phyloP scores from a whole-genome alignment of 176 grass and related monocot species.

The Musa beccarii region DNA sequence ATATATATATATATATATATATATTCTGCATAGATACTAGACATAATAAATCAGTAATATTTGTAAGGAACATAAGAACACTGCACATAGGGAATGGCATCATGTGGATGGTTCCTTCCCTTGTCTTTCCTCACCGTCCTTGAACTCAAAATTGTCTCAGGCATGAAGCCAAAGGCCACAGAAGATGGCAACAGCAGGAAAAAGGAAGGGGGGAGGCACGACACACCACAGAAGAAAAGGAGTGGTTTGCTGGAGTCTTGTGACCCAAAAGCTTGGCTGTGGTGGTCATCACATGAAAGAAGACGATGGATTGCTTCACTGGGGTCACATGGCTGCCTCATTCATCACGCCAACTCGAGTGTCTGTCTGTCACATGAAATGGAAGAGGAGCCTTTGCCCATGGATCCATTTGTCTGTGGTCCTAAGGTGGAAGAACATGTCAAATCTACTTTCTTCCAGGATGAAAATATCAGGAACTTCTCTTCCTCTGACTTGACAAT shows the following conservation, averaged over 20 bases:
- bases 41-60: not conserved
- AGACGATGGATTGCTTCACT: not conserved
- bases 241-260: not conserved
- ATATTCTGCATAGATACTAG: no score
- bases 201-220: not conserved
- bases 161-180: not conserved
- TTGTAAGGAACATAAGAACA: not conserved
- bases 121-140: not conserved
- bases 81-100: not conserved
- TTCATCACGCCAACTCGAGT: no score
- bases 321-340: not conserved
- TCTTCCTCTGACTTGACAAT: no score
- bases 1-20: no score
- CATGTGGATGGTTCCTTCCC: not conserved
- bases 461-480: no score
- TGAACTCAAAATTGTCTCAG: constrained; percentile 12
- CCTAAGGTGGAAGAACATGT: no score
- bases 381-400: no score
- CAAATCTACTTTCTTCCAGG: no score
- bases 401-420: no score
- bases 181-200: not conserved
- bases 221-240: not conserved
- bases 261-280: not conserved
- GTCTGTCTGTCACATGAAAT: no score
- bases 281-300: not conserved